Evolutionary conservation across 441 rosid species (phyloP).

Genomic region (Metrosideros polymorpha): DNA sequence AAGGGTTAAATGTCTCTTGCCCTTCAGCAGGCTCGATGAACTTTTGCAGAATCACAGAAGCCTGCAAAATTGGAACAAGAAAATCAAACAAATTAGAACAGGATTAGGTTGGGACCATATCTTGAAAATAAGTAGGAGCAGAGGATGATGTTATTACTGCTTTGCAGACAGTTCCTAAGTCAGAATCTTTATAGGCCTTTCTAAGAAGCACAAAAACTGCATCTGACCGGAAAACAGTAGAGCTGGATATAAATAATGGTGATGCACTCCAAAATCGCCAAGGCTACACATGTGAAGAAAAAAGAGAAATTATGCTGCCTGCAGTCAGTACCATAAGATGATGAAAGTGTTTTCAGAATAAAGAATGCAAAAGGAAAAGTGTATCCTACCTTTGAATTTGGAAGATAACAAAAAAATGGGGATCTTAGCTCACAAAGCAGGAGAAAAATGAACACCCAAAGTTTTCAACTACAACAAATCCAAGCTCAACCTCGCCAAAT

Average conservation of each 20-base stretch:
- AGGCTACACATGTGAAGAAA: slow-evolving; percentile 37
- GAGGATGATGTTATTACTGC: slow-evolving; percentile 29
- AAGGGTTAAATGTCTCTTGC: slow-evolving; percentile 25
- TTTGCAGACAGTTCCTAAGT: slow-evolving; percentile 57
- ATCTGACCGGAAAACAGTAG: slow-evolving; percentile 59
- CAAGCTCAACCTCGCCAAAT: too few relatives aligned
- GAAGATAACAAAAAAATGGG: not conserved
- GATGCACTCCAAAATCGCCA: slow-evolving; percentile 55
- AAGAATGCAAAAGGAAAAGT: not conserved
- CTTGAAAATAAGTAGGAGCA: not conserved
- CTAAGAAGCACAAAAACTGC: slow-evolving; percentile 53
- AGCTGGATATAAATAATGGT: slow-evolving; percentile 36
- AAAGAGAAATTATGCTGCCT: slow-evolving; percentile 1
- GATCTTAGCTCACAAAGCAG: not conserved
- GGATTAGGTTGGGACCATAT: not conserved
- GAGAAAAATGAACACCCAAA: not conserved
- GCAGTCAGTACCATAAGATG: not conserved
- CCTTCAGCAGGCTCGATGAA: slow-evolving; percentile 37
- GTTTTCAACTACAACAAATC: not conserved
- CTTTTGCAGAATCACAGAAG: slow-evolving; percentile 56
- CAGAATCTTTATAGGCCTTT: slow-evolving; percentile 60
- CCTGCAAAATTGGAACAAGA: slow-evolving; percentile 29
- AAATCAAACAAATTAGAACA: slow-evolving; percentile 2
- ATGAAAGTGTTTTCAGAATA: not conserved
- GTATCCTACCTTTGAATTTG: not conserved